Base-by-base conservation (phyloP, 805 yeast species). In the Ogataea neopini region DNA sequence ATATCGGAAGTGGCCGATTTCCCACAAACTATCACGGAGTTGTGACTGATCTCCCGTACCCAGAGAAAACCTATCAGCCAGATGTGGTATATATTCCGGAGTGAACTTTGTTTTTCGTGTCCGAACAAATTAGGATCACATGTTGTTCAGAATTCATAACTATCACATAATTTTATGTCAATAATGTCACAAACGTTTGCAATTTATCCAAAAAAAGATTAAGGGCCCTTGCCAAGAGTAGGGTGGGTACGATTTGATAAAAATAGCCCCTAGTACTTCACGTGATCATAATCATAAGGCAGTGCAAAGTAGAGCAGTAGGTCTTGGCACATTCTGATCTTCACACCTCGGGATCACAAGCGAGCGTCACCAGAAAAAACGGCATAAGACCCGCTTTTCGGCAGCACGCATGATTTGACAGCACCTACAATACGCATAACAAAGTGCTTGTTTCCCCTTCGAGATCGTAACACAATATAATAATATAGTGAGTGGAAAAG, bases 21-120 rank as follows among this genome's bases (percentile, higher is more conserved):
- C 43, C 43, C 13, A 40, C 30, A n/a, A 25, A 15, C 10, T 38
- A 25, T 30, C 30, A 28, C 22, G 34, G 33, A 9, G 23, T 32
- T 3, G 22, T 26, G 3, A 2, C 30, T 4, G 34, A 39, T 11
- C 42, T 39, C 8, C 32, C 28, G 15, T 39, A 39, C 25, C 42
- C 42, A 2, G 42, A 39, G 33, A 39, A 25, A 4, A 15, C 42
- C 15, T 39, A 39, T 25, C 42, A 39, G 37, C 37, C 37, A 34
- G 37, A 17, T 13, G 23, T 34, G 37, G 37, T 18, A 19, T 7
- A 32, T 13, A 22, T 22, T 22, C 25, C 7, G 25, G 25, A 22
- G 8, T 22, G 25, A 22, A 28, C 11, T 4, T 9, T 28, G 32
- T 11, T 11, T 5, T 11, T n/a, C 34, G 18, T 6, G n/a, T 15